phyloP scores from a whole-genome alignment of 768 basidiomycete species.

The Punctularia strigosozonata region DNA sequence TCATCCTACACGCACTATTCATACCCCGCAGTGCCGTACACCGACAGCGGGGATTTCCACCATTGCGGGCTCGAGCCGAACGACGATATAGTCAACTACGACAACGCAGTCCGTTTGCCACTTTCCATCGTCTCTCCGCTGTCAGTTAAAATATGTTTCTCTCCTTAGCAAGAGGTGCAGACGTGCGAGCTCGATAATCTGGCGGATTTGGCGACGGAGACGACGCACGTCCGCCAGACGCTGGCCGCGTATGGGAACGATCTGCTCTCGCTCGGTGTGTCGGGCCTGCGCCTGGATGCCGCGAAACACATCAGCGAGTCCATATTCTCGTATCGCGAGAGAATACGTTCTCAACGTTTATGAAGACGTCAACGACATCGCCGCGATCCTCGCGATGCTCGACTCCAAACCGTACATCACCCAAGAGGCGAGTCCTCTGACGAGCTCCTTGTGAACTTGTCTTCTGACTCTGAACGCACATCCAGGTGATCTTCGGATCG shows the following conservation, averaged over 20 bases:
- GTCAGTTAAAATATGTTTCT: no score
- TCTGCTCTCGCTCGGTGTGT: conserved; percentile 46
- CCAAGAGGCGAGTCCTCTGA: conserved; percentile 33
- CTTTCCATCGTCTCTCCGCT: no score
- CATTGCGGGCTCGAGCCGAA: conserved; percentile 44
- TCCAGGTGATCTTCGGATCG: conserved; percentile 24
- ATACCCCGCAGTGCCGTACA: conserved; percentile 15
- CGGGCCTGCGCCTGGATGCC: conserved; percentile 53
- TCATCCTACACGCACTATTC: conserved; percentile 40
- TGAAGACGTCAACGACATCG: conserved; percentile 29
- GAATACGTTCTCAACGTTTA: background rate
- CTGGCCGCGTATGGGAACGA: conserved; percentile 51
- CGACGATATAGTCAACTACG: conserved; percentile 45
- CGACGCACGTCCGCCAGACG: conserved; percentile 41
- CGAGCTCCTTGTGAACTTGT: background rate
- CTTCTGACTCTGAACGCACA: background rate
- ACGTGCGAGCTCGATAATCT: conserved; percentile 25
- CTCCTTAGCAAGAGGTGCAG: no score
- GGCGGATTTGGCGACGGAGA: conserved; percentile 44
- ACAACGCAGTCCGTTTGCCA: conserved; percentile 28
- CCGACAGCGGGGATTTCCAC: conserved; percentile 38
- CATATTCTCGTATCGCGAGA: background rate
- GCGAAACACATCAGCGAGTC: conserved; percentile 37
- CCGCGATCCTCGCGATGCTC: conserved; percentile 38
- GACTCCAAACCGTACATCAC: conserved; percentile 39